Evolutionary conservation across 768 basidiomycete genomes (phyloP).

Genomic region (Podaxis rugospora): DNA sequence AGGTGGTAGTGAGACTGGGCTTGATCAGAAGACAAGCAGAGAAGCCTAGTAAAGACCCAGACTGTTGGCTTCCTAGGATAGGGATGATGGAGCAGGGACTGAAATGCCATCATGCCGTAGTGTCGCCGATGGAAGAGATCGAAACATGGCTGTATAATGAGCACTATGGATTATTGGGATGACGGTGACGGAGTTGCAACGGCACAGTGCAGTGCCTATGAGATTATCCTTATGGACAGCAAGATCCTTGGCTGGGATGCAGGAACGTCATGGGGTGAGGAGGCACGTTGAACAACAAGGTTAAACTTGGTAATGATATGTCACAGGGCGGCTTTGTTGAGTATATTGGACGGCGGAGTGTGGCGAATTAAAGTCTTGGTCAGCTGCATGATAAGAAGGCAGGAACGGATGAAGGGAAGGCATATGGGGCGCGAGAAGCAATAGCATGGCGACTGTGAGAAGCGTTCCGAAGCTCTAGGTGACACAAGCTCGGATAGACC

Average conservation of each 20-base stretch:
- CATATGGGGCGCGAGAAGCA: conserved; percentile 7
- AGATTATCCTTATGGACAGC: background rate
- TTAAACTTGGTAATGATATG: background rate
- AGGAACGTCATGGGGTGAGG: background rate
- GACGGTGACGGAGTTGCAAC: background rate
- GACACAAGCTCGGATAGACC: background rate
- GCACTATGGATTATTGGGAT: background rate
- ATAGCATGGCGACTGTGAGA: conserved; percentile 2
- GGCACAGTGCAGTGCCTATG: background rate
- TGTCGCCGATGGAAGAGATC: conserved; percentile 1
- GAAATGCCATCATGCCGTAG: conserved; percentile 5
- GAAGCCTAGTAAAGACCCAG: background rate
- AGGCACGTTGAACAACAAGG: background rate
- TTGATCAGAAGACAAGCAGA: background rate
- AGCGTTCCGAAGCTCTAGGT: background rate
- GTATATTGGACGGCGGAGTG: background rate
- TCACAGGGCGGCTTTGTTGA: background rate
- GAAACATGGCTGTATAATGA: background rate
- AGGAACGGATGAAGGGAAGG: conserved; percentile 1
- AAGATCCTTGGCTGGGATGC: background rate
- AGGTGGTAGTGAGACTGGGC: background rate
- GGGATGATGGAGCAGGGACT: background rate
- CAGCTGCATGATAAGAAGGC: conserved; percentile 10
- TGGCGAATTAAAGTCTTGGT: background rate
- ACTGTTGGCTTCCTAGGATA: background rate